Conservation (phyloP, 176 grass and related monocot species). For the Raddia distichophylla region DNA sequence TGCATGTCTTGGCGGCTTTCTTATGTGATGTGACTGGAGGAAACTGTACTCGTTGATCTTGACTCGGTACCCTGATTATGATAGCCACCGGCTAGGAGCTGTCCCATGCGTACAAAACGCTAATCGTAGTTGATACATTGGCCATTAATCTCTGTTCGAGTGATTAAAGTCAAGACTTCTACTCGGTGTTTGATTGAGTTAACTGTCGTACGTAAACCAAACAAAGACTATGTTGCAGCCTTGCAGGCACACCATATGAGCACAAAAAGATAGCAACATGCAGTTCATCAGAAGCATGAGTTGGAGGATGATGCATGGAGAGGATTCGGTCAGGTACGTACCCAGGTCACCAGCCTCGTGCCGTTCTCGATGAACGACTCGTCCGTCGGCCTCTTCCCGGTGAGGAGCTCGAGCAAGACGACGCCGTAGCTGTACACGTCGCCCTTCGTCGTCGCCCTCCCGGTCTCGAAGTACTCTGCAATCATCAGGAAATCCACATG, state of each 20-base stretch:
- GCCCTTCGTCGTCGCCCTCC: slow-evolving; percentile 78
- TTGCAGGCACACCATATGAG: background rate
- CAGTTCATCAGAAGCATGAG: background rate
- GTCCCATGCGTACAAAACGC: slow-evolving; percentile 3
- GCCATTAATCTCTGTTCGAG: no score
- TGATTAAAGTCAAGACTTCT: background rate
- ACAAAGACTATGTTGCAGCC: background rate
- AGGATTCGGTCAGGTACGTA: slow-evolving; percentile 25
- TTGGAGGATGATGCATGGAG: slow-evolving; percentile 20
- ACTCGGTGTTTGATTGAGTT: background rate
- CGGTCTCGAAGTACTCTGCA: slow-evolving; percentile 83
- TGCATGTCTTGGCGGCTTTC: no score
- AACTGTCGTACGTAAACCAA: background rate
- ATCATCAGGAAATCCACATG: background rate
- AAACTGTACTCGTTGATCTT: background rate
- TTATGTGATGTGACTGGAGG: no score
- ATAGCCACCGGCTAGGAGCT: slow-evolving; percentile 5
- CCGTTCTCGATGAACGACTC: slow-evolving; percentile 83
- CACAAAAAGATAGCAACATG: background rate
- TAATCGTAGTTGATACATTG: background rate
- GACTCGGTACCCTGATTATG: slow-evolving; percentile 24
- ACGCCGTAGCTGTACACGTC: slow-evolving; percentile 93
- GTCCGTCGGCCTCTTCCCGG: slow-evolving; percentile 77
- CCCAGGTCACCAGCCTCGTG: slow-evolving; percentile 75
- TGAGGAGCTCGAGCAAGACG: slow-evolving; percentile 80